Conservation (phyloP, 2,329 filamentous ascomycete species). For the Podosphaera fusca region DNA sequence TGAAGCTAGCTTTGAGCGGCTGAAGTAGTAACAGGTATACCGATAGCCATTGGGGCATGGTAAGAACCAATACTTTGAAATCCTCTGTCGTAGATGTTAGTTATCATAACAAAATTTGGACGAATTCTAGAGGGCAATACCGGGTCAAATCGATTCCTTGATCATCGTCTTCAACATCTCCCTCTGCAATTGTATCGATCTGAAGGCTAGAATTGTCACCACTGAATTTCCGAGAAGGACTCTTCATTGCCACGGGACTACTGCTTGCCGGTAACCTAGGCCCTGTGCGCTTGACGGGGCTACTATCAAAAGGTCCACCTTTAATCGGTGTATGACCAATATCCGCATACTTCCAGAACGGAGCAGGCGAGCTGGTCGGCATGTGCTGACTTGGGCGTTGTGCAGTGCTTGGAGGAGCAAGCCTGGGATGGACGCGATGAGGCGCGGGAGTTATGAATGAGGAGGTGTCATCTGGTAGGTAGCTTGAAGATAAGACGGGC, state of each 20-base stretch:
- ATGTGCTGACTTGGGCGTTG: constrained; percentile 68
- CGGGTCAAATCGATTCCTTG: constrained; percentile 14
- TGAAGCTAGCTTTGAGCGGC: background rate
- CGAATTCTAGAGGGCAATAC: constrained; percentile 5
- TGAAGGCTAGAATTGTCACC: constrained; percentile 4
- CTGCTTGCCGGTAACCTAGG: constrained; percentile 21
- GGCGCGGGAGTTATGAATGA: constrained; percentile 52
- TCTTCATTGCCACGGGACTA: constrained; percentile 25
- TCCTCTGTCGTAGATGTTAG: constrained; percentile 20
- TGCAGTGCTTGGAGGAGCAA: constrained; percentile 59
- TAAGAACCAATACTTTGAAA: constrained; percentile 43
- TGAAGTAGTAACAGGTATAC: background rate
- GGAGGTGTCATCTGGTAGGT: constrained; percentile 32
- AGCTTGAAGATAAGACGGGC: constrained; percentile 37
- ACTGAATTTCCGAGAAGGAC: constrained; percentile 10
- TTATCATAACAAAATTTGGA: background rate
- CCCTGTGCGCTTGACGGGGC: constrained; percentile 26
- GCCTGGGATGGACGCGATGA: constrained; percentile 45
- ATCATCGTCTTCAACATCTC: constrained; percentile 13
- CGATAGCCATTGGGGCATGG: constrained; percentile 18
- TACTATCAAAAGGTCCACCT: constrained; percentile 29
- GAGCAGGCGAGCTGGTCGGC: constrained; percentile 64
- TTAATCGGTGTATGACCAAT: constrained; percentile 46
- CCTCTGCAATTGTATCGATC: constrained; percentile 7
- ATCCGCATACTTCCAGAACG: constrained; percentile 74